These are phyloP conservation scores for Tetrahymena malaccensis DNA, from an alignment of 73 alveolate genomes.

Conservation along the genomic window DNA sequence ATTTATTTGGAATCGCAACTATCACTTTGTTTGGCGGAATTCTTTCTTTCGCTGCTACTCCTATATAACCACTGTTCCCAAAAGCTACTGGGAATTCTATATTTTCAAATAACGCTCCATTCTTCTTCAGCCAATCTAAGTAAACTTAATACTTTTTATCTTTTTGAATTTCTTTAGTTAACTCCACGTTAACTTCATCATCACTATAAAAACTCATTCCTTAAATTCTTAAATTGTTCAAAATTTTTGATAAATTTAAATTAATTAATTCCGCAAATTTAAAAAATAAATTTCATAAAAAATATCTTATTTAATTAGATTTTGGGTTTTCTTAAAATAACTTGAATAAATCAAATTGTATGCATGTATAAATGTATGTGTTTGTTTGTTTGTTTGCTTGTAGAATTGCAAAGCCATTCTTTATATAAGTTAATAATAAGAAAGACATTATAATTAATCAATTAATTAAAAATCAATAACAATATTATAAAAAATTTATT, in stretches of 20 bases:
- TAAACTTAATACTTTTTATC: background rate
- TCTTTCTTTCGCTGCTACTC: background rate
- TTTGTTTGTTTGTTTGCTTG: too few species aligned
- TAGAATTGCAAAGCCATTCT: background rate
- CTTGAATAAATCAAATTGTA: too few species aligned
- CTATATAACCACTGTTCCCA: constrained; percentile 16
- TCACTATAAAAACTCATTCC: background rate
- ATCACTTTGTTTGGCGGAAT: constrained; percentile 28
- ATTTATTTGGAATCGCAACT: constrained; percentile 31
- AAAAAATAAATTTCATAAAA: background rate
- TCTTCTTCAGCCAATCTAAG: constrained; percentile 13
- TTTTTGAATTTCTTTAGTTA: background rate
- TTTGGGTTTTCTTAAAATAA: background rate
- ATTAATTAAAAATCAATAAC: too few species aligned
- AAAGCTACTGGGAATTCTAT: constrained; percentile 14
- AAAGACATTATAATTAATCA: too few species aligned
- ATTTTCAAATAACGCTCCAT: constrained; percentile 19
- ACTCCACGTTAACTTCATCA: background rate
- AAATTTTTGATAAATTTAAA: background rate
- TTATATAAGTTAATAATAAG: too few species aligned
- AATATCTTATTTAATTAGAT: background rate
- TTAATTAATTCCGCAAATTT: background rate
- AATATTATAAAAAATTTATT: too few species aligned
- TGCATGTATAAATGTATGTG: too few species aligned
- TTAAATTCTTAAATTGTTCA: background rate